Percentiles rank a stretch among this genome's conserved stretches.
phyloP scores from a whole-genome alignment of 768 basidiomycete species.

The Kwoniella pini region DNA sequence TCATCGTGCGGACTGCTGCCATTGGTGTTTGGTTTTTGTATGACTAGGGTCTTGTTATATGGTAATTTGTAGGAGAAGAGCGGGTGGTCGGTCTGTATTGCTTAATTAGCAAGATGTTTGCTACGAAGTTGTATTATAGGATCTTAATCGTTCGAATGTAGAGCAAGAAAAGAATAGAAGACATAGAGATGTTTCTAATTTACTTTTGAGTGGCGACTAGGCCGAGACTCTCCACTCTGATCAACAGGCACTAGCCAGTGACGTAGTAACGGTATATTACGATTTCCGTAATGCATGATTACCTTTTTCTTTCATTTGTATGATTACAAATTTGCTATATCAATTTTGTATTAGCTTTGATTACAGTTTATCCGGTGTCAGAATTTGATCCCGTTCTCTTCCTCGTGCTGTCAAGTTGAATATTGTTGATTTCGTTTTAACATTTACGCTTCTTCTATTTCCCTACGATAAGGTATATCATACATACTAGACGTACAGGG shows the following conservation, averaged over 20 bases:
- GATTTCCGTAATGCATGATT: no score
- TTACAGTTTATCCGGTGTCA: no score
- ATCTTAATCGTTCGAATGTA: no score
- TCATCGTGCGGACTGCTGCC: conserved; percentile 30
- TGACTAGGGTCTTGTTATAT: background rate
- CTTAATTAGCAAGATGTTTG: no score
- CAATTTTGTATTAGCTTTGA: no score
- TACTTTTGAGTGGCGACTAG: background rate
- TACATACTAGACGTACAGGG: no score
- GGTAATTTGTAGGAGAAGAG: background rate
- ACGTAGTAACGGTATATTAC: background rate
- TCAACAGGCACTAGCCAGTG: conserved; percentile 12
- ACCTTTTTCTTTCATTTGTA: no score
- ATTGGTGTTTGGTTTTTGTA: conserved; percentile 3
- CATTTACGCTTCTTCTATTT: background rate
- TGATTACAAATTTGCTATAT: no score
- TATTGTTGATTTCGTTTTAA: background rate
- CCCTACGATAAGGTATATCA: background rate
- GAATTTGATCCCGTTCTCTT: conserved; percentile 4
- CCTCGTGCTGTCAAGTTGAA: no score
- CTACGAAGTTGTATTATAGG: no score
- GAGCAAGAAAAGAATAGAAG: no score
- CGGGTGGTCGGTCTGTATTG: background rate
- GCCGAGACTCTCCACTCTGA: conserved; percentile 2
- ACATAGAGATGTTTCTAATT: no score